Percentiles rank a stretch among this genome's conserved stretches.
phyloP scores from a whole-genome alignment of 192 early-diverging fungal species.

The Coemansia sp. region DNA sequence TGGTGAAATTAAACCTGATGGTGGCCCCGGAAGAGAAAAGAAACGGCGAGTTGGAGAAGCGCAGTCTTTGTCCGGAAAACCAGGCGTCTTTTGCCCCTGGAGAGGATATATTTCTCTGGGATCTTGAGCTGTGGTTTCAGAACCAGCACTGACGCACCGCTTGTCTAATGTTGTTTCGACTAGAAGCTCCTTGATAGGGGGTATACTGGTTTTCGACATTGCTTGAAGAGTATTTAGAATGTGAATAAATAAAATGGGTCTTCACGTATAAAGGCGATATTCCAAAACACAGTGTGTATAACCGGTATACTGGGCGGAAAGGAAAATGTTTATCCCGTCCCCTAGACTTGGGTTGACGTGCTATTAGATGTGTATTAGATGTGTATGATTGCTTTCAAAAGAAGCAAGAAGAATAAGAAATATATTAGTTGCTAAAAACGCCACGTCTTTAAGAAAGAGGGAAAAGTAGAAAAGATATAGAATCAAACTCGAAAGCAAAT shows the following conservation, averaged over 20 bases:
- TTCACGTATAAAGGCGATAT: neutral
- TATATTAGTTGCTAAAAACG: neutral
- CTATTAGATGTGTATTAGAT: neutral
- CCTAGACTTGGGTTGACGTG: neutral
- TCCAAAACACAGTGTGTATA: neutral
- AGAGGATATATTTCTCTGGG: neutral
- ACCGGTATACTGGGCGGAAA: neutral
- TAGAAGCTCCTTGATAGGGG: neutral
- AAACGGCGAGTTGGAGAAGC: slow-evolving; percentile 10
- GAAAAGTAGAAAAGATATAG: neutral
- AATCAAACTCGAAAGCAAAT: neutral
- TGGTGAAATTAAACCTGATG: slow-evolving; percentile 19
- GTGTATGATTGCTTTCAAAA: neutral
- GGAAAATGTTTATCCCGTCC: neutral
- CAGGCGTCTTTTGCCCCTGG: neutral
- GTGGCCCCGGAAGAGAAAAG: slow-evolving; percentile 26
- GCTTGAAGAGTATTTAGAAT: neutral
- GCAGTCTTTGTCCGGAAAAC: neutral
- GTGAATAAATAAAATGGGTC: too few species aligned
- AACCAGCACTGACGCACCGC: neutral
- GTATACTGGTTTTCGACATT: neutral
- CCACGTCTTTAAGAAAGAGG: too few species aligned
- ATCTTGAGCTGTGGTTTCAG: neutral
- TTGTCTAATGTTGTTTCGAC: neutral
- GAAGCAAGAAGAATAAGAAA: neutral